These are phyloP conservation scores for Lentinula raphanica DNA, from an alignment of 768 basidiomycete genomes.

Conservation along the genomic window DNA sequence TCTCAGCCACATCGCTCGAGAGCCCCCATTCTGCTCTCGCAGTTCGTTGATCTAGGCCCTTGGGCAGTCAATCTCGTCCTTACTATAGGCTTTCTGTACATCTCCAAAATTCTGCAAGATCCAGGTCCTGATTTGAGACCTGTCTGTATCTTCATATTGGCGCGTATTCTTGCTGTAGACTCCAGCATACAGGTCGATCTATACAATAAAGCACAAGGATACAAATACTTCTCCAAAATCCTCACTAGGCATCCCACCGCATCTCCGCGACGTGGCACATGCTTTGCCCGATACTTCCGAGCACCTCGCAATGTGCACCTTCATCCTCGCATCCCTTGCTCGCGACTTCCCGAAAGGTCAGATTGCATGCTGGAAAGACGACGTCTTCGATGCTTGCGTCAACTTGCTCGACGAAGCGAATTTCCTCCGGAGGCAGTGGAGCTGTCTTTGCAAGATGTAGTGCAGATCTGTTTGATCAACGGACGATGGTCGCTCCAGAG, in stretches of 20 bases:
- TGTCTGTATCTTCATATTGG: conserved; percentile 98
- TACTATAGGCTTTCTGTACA: conserved; percentile 97
- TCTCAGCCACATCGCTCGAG: conserved; percentile 94
- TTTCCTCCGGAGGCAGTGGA: conserved; percentile 92
- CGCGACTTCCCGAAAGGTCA: conserved; percentile 90
- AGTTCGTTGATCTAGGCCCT: conserved; percentile 96
- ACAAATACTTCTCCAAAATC: conserved; percentile 81
- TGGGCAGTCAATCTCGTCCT: conserved; percentile 98
- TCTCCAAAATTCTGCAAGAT: conserved; percentile 91
- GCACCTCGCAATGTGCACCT: conserved; percentile 97
- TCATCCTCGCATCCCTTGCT: conserved; percentile 85
- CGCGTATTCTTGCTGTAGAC: conserved; percentile 95
- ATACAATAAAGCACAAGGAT: conserved; percentile 72
- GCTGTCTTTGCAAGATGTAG: conserved; percentile 92
- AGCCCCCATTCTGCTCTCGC: conserved; percentile 91
- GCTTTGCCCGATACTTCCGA: conserved; percentile 90
- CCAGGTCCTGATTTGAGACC: conserved; percentile 92
- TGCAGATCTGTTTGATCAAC: conserved; percentile 83
- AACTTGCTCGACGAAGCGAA: conserved; percentile 83
- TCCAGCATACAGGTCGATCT: conserved; percentile 90
- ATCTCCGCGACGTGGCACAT: conserved; percentile 44
- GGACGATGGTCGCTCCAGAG: conserved; percentile 79
- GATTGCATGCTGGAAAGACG: conserved; percentile 72
- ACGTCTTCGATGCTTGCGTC: conserved; percentile 85
- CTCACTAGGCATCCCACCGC: conserved; percentile 40